phyloP scores from a whole-genome alignment of 768 basidiomycete species.

The Pleurotus salmoneostramineus region DNA sequence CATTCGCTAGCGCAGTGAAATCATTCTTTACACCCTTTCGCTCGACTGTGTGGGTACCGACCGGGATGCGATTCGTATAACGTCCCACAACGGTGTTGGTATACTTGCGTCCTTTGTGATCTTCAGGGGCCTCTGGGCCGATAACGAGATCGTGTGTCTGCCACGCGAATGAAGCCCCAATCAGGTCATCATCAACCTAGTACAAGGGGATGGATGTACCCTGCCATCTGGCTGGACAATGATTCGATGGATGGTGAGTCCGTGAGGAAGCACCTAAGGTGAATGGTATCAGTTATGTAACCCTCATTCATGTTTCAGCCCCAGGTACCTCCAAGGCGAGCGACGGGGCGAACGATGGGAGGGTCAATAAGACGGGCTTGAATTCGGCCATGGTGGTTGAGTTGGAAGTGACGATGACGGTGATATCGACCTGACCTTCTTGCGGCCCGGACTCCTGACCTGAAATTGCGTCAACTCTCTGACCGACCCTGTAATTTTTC shows the following conservation, averaged over 20 bases:
- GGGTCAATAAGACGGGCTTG: slow-evolving; percentile 47
- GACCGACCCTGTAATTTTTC: too few species aligned
- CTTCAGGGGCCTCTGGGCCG: slow-evolving; percentile 62
- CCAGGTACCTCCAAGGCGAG: slow-evolving; percentile 56
- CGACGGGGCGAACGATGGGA: slow-evolving; percentile 52
- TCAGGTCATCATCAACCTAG: slow-evolving; percentile 2
- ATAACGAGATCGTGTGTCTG: slow-evolving; percentile 77
- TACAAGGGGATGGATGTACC: slow-evolving; percentile 27
- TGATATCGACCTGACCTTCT: neutral
- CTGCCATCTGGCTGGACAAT: slow-evolving; percentile 63
- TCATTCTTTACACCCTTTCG: slow-evolving; percentile 47
- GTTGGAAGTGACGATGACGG: neutral
- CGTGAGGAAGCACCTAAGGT: slow-evolving; percentile 57
- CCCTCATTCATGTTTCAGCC: neutral
- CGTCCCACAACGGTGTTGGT: slow-evolving; percentile 71
- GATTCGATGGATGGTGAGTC: slow-evolving; percentile 66
- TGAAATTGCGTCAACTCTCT: neutral
- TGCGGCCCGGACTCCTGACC: neutral
- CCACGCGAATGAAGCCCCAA: neutral
- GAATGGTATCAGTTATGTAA: slow-evolving; percentile 10
- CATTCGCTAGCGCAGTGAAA: slow-evolving; percentile 41
- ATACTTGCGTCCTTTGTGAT: slow-evolving; percentile 60
- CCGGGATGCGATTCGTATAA: slow-evolving; percentile 70
- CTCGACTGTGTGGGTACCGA: slow-evolving; percentile 47
- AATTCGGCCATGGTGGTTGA: slow-evolving; percentile 38